Base-by-base conservation (phyloP, 2,329 filamentous ascomycete genomes). In the Aspergillus hortae region DNA sequence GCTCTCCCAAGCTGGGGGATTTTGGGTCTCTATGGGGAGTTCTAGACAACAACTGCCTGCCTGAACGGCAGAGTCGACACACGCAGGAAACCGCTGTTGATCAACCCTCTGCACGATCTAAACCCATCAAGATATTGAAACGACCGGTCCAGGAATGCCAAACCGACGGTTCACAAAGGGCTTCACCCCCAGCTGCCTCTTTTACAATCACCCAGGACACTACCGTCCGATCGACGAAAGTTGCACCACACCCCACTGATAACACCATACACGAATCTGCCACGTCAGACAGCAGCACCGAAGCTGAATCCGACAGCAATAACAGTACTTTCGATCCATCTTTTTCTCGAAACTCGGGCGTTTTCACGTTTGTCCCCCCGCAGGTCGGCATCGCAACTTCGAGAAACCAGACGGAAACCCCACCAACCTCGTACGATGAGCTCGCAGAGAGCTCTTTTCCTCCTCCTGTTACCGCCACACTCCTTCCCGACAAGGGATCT, bases 11-110 rank as follows among this genome's bases (percentile, higher is more conserved):
- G 27, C 67, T 78, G 21, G 75, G 75, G 32, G 74, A 78, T 48
- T 78, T 78, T 52, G 66, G 67, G 21, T 61, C 62, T 33, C 53
- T 77, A 14, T 77, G 74, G 73, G 64, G 71, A 41, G 65, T 70
- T 49, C 60, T 77, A 32, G 61, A 63, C 36, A 60, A 60, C 27
- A 51, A 58, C 21, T 40, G 55, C n/a, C 42, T 58, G 23, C 48
- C 60, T 25, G 45, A 56, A 41, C 11, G 27, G 38, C 27, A 21
- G 32, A 30, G 27, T 42, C 36, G 12, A 19, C 36, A 49, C 21
- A 21, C 21, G 25, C 49, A 38, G 12, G 41, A 42, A 12, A 40
- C 30, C 23, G 12, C 43, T 44, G 32, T 46, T 27, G 21, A 48
- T 25, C 51, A 48, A 25, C 42, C 51, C 44, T 40, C 47, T 27